Conservation (phyloP, 805 yeast genomes). For the Yamadazyma paraphyllophila region DNA sequence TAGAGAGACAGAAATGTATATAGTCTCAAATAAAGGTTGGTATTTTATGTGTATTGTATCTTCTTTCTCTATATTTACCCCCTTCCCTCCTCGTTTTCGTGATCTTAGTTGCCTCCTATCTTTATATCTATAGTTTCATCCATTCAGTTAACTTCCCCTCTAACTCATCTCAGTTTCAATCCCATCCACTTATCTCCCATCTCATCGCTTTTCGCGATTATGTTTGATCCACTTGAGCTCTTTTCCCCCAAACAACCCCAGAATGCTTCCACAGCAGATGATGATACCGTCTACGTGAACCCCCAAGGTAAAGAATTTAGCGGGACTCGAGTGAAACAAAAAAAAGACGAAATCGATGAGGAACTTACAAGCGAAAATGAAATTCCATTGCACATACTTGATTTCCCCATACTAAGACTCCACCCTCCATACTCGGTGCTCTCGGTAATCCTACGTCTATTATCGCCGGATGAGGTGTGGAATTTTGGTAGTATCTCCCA, state of each 20-base stretch:
- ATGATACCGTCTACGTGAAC: too few relatives aligned
- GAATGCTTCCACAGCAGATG: too few relatives aligned
- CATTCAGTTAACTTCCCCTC: neutral
- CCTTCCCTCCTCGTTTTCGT: neutral
- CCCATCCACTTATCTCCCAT: constrained; percentile 5
- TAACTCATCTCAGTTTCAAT: neutral
- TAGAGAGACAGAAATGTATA: constrained; percentile 1
- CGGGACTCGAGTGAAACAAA: neutral
- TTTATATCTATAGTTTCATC: neutral
- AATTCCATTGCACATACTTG: constrained; percentile 50
- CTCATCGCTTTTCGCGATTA: constrained; percentile 1
- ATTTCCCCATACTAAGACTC: constrained; percentile 51
- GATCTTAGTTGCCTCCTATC: neutral
- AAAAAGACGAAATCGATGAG: constrained; percentile 13
- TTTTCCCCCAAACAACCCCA: constrained; percentile 26
- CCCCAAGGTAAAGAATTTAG: too few relatives aligned
- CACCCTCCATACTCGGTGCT: constrained; percentile 50
- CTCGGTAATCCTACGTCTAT: constrained; percentile 42
- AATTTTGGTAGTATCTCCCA: constrained; percentile 39
- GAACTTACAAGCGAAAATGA: constrained; percentile 11
- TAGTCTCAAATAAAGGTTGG: too few relatives aligned
- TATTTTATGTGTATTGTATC: neutral
- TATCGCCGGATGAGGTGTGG: constrained; percentile 48
- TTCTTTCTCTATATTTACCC: neutral
- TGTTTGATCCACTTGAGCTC: constrained; percentile 31